phyloP scores from a whole-genome alignment of 2,329 filamentous ascomycete species.

The Blumeriella jaapii region DNA sequence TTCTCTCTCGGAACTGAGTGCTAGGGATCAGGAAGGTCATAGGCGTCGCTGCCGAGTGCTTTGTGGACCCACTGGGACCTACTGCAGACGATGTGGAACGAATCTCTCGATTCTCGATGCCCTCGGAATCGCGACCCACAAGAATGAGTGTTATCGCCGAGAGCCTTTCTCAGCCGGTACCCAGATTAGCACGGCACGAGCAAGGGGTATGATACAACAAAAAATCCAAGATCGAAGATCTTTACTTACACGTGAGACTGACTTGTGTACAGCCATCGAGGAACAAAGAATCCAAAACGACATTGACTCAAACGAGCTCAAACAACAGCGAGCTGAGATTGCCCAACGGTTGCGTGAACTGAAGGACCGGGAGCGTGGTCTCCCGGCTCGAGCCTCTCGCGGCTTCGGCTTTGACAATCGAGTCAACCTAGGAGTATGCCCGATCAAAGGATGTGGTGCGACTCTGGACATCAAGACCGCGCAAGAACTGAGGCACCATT shows the following conservation, averaged over 20 bases:
- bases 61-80: slow-evolving; percentile 1
- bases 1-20: neutral
- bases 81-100: slow-evolving; percentile 8
- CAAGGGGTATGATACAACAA: neutral
- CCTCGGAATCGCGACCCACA: neutral
- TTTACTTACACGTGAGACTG: neutral
- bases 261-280: neutral
- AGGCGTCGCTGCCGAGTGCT: neutral
- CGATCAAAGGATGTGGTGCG: neutral
- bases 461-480: neutral
- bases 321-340: neutral
- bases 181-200: neutral
- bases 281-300: neutral
- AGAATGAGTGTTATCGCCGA: slow-evolving; percentile 3
- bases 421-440: neutral
- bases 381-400: too few relatives aligned
- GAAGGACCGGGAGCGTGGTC: neutral
- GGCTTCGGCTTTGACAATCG: too few relatives aligned
- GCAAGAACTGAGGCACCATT: neutral
- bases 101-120: neutral
- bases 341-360: neutral
- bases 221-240: too few relatives aligned
- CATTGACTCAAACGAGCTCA: neutral
- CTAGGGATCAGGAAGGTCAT: neutral
- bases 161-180: neutral